phyloP scores from a whole-genome alignment of 1,284 basidiomycete genomes.

The Amylostereum areolatum region DNA sequence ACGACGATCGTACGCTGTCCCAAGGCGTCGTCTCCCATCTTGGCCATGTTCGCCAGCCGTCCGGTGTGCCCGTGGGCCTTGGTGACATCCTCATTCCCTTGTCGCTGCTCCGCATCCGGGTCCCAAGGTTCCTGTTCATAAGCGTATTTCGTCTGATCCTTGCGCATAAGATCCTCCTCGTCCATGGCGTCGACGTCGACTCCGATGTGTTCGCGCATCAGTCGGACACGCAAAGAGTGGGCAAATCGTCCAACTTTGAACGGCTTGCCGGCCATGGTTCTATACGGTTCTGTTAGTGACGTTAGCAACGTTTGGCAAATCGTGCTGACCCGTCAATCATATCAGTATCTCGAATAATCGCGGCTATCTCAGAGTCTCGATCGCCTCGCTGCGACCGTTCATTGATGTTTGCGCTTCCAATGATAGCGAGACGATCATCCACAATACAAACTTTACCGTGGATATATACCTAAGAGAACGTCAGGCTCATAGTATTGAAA shows the following conservation, averaged over 20 bases:
- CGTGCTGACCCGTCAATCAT: slow-evolving; percentile 79
- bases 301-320: neutral
- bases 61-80: slow-evolving; percentile 4
- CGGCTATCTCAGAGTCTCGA: slow-evolving; percentile 92
- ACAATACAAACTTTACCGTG: slow-evolving; percentile 90
- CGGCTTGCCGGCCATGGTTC: slow-evolving; percentile 90
- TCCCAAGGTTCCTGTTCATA: slow-evolving; percentile 70
- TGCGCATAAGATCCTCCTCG: slow-evolving; percentile 66
- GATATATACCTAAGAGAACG: slow-evolving; percentile 66
- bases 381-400: slow-evolving; percentile 95
- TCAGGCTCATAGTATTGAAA: neutral
- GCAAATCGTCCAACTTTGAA: slow-evolving; percentile 97
- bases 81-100: slow-evolving; percentile 34
- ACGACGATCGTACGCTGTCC: slow-evolving; percentile 43
- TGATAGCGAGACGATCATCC: slow-evolving; percentile 94
- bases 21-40: slow-evolving; percentile 32
- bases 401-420: slow-evolving; percentile 99
- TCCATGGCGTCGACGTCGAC: slow-evolving; percentile 90
- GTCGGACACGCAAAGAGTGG: slow-evolving; percentile 85
- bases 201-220: slow-evolving; percentile 97
- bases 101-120: slow-evolving; percentile 69
- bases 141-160: slow-evolving; percentile 47
- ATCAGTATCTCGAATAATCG: slow-evolving; percentile 93
- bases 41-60: slow-evolving; percentile 25
- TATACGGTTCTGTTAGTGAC: slow-evolving; percentile 24